A percentile compares a stretch with the other conserved stretches of the same genome.
Conservation (phyloP, 176 grass and related monocot species). For the Metroxylon sagu region DNA sequence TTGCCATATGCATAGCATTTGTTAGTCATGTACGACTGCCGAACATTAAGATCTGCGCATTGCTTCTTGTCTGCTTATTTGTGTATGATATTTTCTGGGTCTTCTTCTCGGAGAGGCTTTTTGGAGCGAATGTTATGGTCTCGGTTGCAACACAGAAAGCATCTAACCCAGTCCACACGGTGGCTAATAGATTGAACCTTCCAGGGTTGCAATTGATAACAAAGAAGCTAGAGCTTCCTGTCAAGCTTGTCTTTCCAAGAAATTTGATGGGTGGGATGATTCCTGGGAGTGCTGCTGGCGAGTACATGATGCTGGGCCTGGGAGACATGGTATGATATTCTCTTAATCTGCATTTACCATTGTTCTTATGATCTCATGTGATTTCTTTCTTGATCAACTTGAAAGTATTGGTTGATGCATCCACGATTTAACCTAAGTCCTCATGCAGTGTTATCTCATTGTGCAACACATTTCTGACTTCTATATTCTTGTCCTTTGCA, state of each 20-base stretch:
- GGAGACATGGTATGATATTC: constrained; percentile 80
- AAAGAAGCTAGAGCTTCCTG: constrained; percentile 93
- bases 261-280: constrained; percentile 81
- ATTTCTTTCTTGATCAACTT: too few relatives aligned
- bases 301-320: constrained; percentile 97
- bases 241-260: constrained; percentile 91
- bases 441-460: too few relatives aligned
- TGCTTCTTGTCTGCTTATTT: constrained; percentile 84
- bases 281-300: constrained; percentile 58
- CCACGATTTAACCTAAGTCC: too few relatives aligned
- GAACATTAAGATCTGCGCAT: constrained; percentile 89
- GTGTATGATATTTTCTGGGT: constrained; percentile 97
- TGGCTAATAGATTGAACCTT: constrained; percentile 75
- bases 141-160: constrained; percentile 98
- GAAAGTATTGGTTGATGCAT: too few relatives aligned
- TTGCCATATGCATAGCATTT: constrained; percentile 87
- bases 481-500: too few relatives aligned
- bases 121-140: constrained; percentile 98
- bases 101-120: constrained; percentile 95
- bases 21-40: constrained; percentile 93
- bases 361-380: too few relatives aligned
- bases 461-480: too few relatives aligned
- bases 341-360: not conserved
- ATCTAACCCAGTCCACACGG: constrained; percentile 84
- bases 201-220: constrained; percentile 76